Conservation (phyloP, 441 rosid genomes). For the Populus hybrid region DNA sequence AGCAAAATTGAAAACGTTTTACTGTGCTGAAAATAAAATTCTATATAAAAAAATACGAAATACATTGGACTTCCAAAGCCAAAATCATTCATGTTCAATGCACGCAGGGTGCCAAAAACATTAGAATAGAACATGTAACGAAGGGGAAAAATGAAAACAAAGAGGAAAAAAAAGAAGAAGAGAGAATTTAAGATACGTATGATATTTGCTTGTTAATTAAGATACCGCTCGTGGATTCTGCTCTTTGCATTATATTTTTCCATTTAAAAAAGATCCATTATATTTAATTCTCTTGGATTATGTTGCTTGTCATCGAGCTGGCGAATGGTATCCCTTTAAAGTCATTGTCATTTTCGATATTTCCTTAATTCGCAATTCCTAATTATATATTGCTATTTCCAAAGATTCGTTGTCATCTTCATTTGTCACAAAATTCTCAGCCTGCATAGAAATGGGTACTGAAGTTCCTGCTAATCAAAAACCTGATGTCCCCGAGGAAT, state of each 20-base stretch:
- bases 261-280: not conserved
- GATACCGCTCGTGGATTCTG: not conserved
- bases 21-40: no score
- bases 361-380: conserved; percentile 10
- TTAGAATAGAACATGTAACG: not conserved
- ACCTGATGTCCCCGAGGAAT: conserved; percentile 13
- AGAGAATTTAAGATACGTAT: not conserved
- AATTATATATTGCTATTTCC: not conserved
- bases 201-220: no score
- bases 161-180: no score
- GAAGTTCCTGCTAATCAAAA: conserved; percentile 22
- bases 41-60: no score
- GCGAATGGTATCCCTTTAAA: conserved; percentile 19
- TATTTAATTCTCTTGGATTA: not conserved
- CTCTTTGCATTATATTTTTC: not conserved
- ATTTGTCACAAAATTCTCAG: not conserved
- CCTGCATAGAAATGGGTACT: conserved; percentile 23
- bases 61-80: no score
- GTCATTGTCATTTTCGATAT: conserved; percentile 19
- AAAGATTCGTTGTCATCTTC: conserved; percentile 8
- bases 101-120: no score
- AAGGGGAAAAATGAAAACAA: not conserved
- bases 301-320: conserved; percentile 11
- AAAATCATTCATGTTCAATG: no score
- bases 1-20: no score